phyloP scores from a whole-genome alignment of 257 asterid species.

The Solanum peruvianum region DNA sequence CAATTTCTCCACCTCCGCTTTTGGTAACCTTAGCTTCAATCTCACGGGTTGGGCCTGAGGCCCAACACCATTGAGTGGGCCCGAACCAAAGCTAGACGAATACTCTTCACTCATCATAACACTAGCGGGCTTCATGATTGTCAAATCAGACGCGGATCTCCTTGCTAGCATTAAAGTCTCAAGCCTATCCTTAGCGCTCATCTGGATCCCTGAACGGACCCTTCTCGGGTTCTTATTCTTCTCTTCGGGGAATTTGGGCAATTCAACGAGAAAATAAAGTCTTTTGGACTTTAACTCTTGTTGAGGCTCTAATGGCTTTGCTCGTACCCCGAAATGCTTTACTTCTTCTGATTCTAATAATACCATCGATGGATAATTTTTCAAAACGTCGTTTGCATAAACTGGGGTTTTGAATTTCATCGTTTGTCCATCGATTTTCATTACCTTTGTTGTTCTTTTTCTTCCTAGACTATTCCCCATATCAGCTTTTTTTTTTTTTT shows the following conservation, averaged over 20 bases:
- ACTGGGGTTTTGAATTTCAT: conserved; percentile 51
- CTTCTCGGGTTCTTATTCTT: conserved; percentile 27
- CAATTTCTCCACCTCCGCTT: conserved; percentile 60
- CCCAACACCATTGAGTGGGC: background rate
- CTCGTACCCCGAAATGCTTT: conserved; percentile 65
- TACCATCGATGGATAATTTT: conserved; percentile 47
- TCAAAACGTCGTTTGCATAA: conserved; percentile 48
- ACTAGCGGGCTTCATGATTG: conserved; percentile 47
- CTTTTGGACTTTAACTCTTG: conserved; percentile 58
- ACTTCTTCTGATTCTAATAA: conserved; percentile 77
- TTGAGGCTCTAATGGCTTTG: conserved; percentile 74
- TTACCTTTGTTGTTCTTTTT: conserved; percentile 46
- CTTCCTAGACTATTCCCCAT: conserved; percentile 83
- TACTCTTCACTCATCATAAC: conserved; percentile 10
- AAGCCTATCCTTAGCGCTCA: conserved; percentile 89
- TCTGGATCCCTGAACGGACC: conserved; percentile 77
- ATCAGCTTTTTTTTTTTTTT: background rate
- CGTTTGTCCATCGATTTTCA: conserved; percentile 69
- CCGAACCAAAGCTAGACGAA: background rate
- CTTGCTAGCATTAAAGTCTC: conserved; percentile 75
- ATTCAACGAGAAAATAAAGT: conserved; percentile 67
- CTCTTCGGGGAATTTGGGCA: conserved; percentile 53
- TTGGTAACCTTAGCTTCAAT: conserved; percentile 59
- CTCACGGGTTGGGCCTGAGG: conserved; percentile 16
- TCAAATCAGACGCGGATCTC: conserved; percentile 65